These are phyloP conservation scores for Aureoboletus auriporus DNA, from an alignment of 768 basidiomycete species.

Conservation along the genomic window DNA sequence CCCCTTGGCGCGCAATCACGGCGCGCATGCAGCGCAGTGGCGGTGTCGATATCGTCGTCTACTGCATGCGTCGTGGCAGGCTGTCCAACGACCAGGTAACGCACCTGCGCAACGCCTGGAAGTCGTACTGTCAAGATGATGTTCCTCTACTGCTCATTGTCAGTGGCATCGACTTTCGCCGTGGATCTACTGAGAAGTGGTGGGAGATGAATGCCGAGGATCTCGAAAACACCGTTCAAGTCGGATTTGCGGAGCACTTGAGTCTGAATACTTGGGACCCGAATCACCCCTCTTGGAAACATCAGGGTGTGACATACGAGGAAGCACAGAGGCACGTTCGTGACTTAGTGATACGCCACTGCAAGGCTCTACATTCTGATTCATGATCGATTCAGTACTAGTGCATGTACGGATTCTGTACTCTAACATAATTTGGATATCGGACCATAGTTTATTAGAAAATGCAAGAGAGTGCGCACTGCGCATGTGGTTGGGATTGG, in stretches of 20 bases:
- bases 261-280: constrained; percentile 13
- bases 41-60: constrained; percentile 29
- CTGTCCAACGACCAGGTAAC: constrained; percentile 26
- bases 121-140: constrained; percentile 7
- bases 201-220: constrained; percentile 15
- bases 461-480: background rate
- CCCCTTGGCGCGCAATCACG: constrained; percentile 13
- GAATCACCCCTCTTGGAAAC: constrained; percentile 18
- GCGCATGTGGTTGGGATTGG: background rate
- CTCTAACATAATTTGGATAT: constrained; percentile 1
- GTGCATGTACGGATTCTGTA: background rate
- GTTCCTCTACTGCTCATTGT: constrained; percentile 18
- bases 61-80: constrained; percentile 34
- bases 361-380: background rate
- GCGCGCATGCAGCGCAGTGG: constrained; percentile 10
- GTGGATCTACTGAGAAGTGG: constrained; percentile 17
- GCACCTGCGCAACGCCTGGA: constrained; percentile 31
- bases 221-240: constrained; percentile 1
- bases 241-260: constrained; percentile 16
- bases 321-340: constrained; percentile 13
- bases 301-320: constrained; percentile 12
- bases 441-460: background rate
- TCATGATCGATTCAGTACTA: constrained; percentile 2
- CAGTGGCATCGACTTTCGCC: constrained; percentile 11
- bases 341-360: constrained; percentile 12